Percentiles rank a stretch among this genome's conserved stretches.
Conservation (phyloP, 2,329 filamentous ascomycete species). For the Acrocalymma vagum region DNA sequence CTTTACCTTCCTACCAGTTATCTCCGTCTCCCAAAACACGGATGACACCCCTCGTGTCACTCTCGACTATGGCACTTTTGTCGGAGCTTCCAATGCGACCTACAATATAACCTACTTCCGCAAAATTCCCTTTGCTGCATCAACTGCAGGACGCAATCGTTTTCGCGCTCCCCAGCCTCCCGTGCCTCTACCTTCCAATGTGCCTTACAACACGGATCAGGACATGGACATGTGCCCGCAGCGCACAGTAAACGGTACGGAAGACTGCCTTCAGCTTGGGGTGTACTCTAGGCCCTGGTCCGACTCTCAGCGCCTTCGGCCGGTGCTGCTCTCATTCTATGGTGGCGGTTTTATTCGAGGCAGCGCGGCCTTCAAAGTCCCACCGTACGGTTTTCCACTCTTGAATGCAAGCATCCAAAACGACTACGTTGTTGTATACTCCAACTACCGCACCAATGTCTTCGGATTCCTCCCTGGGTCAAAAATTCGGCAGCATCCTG, state of each 20-base stretch:
- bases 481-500: conserved; percentile 55
- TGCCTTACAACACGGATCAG: conserved; percentile 64
- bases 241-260: conserved; percentile 62
- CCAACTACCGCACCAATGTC: conserved; percentile 66
- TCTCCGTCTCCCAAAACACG: conserved; percentile 18
- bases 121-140: conserved; percentile 69
- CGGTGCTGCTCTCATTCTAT: conserved; percentile 68
- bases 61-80: conserved; percentile 54
- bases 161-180: conserved; percentile 70
- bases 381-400: conserved; percentile 65
- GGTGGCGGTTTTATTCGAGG: conserved; percentile 70
- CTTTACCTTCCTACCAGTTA: conserved; percentile 10
- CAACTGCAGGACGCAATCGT: conserved; percentile 65
- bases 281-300: conserved; percentile 68
- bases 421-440: conserved; percentile 61
- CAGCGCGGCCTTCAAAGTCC: conserved; percentile 62
- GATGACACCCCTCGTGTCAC: conserved; percentile 24
- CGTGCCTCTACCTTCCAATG: conserved; percentile 53
- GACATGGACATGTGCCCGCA: conserved; percentile 67
- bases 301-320: conserved; percentile 51
- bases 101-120: conserved; percentile 69
- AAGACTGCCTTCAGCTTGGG: conserved; percentile 70
- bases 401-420: conserved; percentile 62
- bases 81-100: conserved; percentile 58
- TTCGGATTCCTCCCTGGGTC: conserved; percentile 64